Base-by-base conservation (phyloP, 2,329 filamentous ascomycete species). In the Microthyrium microscopicum region DNA sequence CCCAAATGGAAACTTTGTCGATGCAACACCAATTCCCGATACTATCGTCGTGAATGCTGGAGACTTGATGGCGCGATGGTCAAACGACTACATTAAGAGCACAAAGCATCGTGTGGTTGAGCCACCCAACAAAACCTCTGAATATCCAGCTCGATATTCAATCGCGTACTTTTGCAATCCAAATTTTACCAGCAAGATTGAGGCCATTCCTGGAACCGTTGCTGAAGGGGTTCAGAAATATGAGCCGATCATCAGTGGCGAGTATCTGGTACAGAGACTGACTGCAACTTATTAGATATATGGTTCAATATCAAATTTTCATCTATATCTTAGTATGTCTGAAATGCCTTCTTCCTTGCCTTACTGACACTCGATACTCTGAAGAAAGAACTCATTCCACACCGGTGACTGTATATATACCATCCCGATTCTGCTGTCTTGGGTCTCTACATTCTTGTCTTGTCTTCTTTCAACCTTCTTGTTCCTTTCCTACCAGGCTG, bases 131-230 rank as follows among this genome's bases (percentile, higher is more conserved):
- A 51, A 51, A 25, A 58, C 56, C 5, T 52, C 51, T 3, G 65
- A 64, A 13, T 77, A 91, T 52, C 82, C 83, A 2, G 64, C 82
- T 5, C 43, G 61, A 19, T 94, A 94, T 49, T 87, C 78, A 45
- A 77, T 94, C 49, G 85, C 84, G 45, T 94, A 91, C 57, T 91
- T 92, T 51, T 91, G 83, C 61, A 87, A 91, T 44, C 82, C 83
- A 6, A 84, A 91, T 49, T 77, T 72, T 49, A 69, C 79, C 39
- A 69, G 66, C 43, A 59, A 68, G 35, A 91, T 92, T 42, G 78
- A 89, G 44, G 80, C 76, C 2, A 70, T 92, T 28, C 83, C 82
- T 0, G 79, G 80, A 0, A 92, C 83, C 0, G 87, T 70, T 48
- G 62, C 66, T 34, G 54, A 77, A 39, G 57, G 60, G 4, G 52